Percentiles rank a stretch among this genome's conserved stretches.
Evolutionary conservation across 257 asterid genomes (phyloP).

Genomic region (Solanum dulcamara): DNA sequence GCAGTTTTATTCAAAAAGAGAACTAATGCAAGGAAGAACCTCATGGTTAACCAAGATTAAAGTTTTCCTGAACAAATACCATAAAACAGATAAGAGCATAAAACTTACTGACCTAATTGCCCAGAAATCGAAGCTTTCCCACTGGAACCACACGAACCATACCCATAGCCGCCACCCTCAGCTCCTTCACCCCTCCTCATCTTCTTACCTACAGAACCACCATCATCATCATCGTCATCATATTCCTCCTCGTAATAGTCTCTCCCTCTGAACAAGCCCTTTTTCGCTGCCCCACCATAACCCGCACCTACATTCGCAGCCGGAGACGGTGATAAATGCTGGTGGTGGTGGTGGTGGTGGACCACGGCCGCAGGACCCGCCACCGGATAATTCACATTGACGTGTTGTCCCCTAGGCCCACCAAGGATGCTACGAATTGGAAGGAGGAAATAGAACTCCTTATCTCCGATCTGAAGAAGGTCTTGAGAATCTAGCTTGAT

Average conservation of each 20-base stretch:
- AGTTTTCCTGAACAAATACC: background rate
- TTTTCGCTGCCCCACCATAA: conserved; percentile 39
- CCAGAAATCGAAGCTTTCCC: conserved; percentile 36
- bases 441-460: conserved; percentile 73
- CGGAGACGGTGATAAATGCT: conserved; percentile 32
- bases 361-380: background rate
- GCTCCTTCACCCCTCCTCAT: conserved; percentile 38
- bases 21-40: background rate
- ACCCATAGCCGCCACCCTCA: conserved; percentile 54
- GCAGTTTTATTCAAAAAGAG: background rate
- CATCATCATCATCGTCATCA: conserved; percentile 49
- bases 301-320: conserved; percentile 3
- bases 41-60: background rate
- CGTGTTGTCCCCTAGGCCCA: conserved; percentile 38
- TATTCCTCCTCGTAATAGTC: conserved; percentile 66
- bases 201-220: conserved; percentile 37
- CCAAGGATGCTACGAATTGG: conserved; percentile 89
- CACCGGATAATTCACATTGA: conserved; percentile 19
- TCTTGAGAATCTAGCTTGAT: conserved; percentile 96
- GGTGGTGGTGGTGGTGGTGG: conserved; percentile 20
- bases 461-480: conserved; percentile 85
- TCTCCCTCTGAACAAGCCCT: conserved; percentile 40
- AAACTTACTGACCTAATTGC: background rate
- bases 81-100: background rate
- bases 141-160: conserved; percentile 40